phyloP scores from a whole-genome alignment of 2,329 filamentous ascomycete species.

The Clonostachys rhizophaga region DNA sequence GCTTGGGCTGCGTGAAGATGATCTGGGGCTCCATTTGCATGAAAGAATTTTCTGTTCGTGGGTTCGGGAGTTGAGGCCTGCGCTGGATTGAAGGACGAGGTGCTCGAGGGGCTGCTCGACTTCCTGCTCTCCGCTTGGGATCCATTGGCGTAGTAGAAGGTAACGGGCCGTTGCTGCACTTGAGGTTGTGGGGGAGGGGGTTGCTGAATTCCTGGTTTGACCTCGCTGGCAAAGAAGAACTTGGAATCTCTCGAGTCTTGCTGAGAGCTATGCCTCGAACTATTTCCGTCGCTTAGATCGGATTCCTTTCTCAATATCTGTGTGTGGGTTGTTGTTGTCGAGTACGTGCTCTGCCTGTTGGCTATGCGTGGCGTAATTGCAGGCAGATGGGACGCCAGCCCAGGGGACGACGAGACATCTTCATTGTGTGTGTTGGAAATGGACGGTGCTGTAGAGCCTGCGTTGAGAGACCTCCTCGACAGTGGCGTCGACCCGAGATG shows the following conservation, averaged over 20 bases:
- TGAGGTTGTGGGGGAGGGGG: conserved; percentile 19
- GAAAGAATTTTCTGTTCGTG: conserved; percentile 64
- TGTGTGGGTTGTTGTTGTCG: too few species aligned
- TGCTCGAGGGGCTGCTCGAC: conserved; percentile 18
- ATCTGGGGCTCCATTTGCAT: conserved; percentile 63
- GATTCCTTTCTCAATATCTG: too few species aligned
- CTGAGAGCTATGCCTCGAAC: conserved; percentile 15
- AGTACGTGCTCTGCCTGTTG: conserved; percentile 50
- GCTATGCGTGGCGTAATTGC: conserved; percentile 80
- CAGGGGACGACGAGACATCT: neutral
- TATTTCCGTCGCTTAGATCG: conserved; percentile 16
- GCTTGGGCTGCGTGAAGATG: neutral
- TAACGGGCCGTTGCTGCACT: conserved; percentile 38
- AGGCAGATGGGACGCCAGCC: conserved; percentile 45
- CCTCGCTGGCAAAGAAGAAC: conserved; percentile 92
- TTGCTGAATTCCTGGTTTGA: conserved; percentile 26
- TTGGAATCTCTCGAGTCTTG: conserved; percentile 37
- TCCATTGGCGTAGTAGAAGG: conserved; percentile 56
- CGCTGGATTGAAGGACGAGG: conserved; percentile 23
- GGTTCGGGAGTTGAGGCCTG: conserved; percentile 28
- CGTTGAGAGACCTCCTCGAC: neutral
- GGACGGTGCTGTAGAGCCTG: neutral
- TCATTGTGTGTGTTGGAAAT: conserved; percentile 5
- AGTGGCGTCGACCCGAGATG: neutral
- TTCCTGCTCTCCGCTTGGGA: conserved; percentile 27